Evolutionary conservation across 2,329 filamentous ascomycete genomes (phyloP), one percentile per base, ranked within the genome.

Genomic region (Sporothrix schenckii): DNA sequence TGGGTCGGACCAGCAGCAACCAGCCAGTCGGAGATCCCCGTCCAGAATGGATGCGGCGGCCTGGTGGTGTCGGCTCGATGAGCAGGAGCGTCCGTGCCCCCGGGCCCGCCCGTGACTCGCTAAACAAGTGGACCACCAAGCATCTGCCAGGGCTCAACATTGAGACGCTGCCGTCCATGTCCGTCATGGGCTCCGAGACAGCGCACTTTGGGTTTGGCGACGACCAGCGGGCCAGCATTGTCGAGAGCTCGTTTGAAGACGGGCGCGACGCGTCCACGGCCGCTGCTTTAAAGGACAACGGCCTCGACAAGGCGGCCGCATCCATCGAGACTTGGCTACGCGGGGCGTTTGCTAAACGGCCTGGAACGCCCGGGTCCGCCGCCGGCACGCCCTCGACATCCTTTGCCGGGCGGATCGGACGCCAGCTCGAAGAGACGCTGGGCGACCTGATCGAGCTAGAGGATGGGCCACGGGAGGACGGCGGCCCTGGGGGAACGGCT

Each of bases 311-410:
- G 73, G 90, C 97, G 11, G 93, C 94, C 1, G 91, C 92, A 6
- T 91, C 91, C 2, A 89, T 98, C 41, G 95, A 98, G 80, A 91
- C 90, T 0, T 99, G 95, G 93, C 84, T 98, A 71, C 86, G 94
- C 72, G 92, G 93, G 73, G 89, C 97, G 50, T 92, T 93, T 72
- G 83, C 86, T 1, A 79, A 75, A 24, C 71, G 73, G 21, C 67
- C 76, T 78, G 71, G 60, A 11, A 54, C 61, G 2, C 34, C 50
- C 74, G 69, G 75, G 74, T 47, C 63, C 39, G 68, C 41, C n/a
- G 66, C 67, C 19, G 68, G 24, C 13, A 61, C 50, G 11, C 61
- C 70, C 16, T 68, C 72, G 53, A 69, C 73, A 19, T 72, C 73
- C 4, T 70, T 72, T 65, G 73, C 71, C 1, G 54, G 63, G 14